Base-by-base conservation (phyloP, 2,329 filamentous ascomycete species). In the Allantophomopsis lycopodina region DNA sequence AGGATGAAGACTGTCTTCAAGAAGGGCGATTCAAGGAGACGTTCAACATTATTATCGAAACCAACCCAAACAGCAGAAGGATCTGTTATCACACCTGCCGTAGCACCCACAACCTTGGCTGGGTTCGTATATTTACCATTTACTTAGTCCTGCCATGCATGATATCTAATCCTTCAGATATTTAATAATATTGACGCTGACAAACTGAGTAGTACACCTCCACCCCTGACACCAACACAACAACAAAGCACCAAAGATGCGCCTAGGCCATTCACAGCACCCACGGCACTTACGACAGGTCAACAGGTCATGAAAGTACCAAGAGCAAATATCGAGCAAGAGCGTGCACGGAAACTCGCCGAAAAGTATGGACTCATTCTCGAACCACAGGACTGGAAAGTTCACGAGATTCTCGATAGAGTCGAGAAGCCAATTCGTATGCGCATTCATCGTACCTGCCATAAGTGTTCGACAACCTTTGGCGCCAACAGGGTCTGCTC, bases 391-490 rank as follows among this genome's bases (percentile, higher is more conserved):
- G 51, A 58, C 32, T 55, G 50, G 51, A 28, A 42, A 12, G 37
- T 43, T 3, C 35, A 36, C 15, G 36, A 45, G 38, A 38, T 43
- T 16, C 44, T 51, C 35, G 44, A 63, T 42, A 77, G 81, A 34
- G 71, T 83, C 40, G 77, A 85, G 57, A 86, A 83, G 63, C 72
- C 80, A 11, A 82, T 86, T 48, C 76, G 81, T 42, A 82, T 88
- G 72, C 76, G 83, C 40, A 73, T 87, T 39, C 81, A 83, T 56
- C 75, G 79, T 48, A 79, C 73, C 46, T 95, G 88, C 60, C 88
- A 94, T 60, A 70, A 74, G 48, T 95, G 88, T 64, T 73, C 78
- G 42, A 74, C 79, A 12, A 72, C 73, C 17, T 94, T 89, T 56
- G 79, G 81, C 41, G 60, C 71, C 15, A 73, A 79, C 51, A 86